These are phyloP conservation scores for Pisolithus tinctorius DNA, from an alignment of 768 basidiomycete genomes.

Conservation along the genomic window DNA sequence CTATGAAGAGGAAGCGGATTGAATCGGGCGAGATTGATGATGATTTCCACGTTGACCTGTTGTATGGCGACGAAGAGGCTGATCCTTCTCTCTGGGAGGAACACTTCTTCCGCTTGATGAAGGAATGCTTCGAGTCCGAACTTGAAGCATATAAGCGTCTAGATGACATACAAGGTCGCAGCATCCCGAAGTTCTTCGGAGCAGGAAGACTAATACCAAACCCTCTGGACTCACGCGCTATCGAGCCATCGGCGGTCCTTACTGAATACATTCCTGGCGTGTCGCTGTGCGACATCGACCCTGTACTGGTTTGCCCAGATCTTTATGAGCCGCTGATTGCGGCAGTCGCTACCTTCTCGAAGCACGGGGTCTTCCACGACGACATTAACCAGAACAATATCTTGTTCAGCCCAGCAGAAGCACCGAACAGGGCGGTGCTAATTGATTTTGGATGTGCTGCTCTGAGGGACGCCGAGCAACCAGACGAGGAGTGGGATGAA, in stretches of 20 bases:
- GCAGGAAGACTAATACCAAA: neutral
- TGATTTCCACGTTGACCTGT: neutral
- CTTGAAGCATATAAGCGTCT: neutral
- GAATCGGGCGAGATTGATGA: neutral
- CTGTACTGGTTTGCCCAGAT: neutral
- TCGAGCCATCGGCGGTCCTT: neutral
- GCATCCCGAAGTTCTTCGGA: neutral
- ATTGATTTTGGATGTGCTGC: neutral
- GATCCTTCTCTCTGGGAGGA: neutral
- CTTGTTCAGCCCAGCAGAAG: neutral
- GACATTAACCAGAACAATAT: neutral
- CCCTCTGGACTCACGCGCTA: neutral
- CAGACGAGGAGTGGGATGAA: neutral
- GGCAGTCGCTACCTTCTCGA: neutral
- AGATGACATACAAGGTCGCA: neutral
- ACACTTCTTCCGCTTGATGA: neutral
- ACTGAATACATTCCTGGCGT: slow-evolving; percentile 1
- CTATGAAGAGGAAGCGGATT: neutral
- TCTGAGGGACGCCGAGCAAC: neutral
- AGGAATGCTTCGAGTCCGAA: neutral
- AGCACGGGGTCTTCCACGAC: neutral
- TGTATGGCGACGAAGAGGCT: neutral
- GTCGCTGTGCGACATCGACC: neutral
- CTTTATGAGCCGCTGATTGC: neutral
- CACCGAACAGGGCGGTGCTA: neutral